These are phyloP conservation scores for Yamadazyma siamensis DNA, from an alignment of 1,139 yeast species.

Conservation along the genomic window DNA sequence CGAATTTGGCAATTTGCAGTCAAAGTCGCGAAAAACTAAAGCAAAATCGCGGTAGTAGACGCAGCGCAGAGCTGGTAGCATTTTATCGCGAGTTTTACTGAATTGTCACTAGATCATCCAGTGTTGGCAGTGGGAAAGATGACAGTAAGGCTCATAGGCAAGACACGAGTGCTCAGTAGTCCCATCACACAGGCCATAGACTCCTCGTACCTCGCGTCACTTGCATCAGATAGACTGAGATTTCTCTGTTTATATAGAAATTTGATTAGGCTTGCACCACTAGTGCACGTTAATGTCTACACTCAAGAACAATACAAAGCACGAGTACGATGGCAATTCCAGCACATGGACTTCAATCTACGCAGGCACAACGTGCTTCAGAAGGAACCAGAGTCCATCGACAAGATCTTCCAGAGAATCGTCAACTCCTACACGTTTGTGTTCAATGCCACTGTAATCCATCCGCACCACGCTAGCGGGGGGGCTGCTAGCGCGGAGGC, in stretches of 20 bases:
- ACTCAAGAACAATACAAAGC: slow-evolving; percentile 1
- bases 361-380: slow-evolving; percentile 15
- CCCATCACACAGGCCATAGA: too few species aligned
- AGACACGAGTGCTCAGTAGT: too few species aligned
- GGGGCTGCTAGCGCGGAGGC: too few species aligned
- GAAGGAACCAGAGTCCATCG: slow-evolving; percentile 6
- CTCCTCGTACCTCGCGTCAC: background rate
- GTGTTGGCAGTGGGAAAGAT: too few species aligned
- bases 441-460: slow-evolving; percentile 34
- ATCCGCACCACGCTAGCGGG: slow-evolving; percentile 12
- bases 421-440: slow-evolving; percentile 37
- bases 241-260: background rate
- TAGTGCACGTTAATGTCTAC: slow-evolving; percentile 1
- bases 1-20: too few species aligned
- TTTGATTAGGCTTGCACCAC: background rate
- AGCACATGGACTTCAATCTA: slow-evolving; percentile 18
- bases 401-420: slow-evolving; percentile 19
- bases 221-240: background rate
- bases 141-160: too few species aligned
- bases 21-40: too few species aligned
- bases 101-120: too few species aligned
- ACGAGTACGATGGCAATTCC: slow-evolving; percentile 28
- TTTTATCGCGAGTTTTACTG: too few species aligned
- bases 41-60: too few species aligned
- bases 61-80: too few species aligned